Evolutionary conservation across 331 rosid genomes (phyloP), one percentile per base, ranked within the genome.

Genomic region (Quercus tomentella): DNA sequence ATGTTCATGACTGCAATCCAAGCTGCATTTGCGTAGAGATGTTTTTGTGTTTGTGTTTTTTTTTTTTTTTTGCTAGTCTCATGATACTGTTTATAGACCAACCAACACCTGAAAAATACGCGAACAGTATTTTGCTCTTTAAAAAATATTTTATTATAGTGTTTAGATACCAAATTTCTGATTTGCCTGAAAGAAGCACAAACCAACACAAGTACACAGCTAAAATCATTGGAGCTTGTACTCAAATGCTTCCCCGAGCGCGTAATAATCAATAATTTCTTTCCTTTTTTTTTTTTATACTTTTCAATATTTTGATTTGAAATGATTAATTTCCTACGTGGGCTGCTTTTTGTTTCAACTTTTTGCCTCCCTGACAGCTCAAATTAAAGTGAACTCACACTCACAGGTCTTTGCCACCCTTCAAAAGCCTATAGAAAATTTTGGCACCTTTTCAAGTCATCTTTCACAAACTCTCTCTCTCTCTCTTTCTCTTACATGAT

Each of bases 291-390:
- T 22, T 8, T 1, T 60, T 23, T 26, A 22, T 7, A 7, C 56
- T 33, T 18, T 56, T 37, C 56, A 43, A 37, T 60, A 25, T 23
- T 72, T 72, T 72, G 63, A 72, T 72, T 37, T 16, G 52, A 35
- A 26, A 41, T 43, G 25, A 20, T 56, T 57, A 25, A 23, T 45
- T 76, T 21, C 62, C 25, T 1, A 43, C 70, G 25, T 56, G 76
- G 30, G 49, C 16, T 56, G 33, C 12, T 56, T 31, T 61, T 72
- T 21, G 58, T 12, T 62, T 37, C 79, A 58, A 63, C 72, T 60
- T 84, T 76, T 84, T 66, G 79, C 74, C 82, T 31, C 77, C 0
- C 66, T 72, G 82, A 80, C 82, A 84, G 82, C 87, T 72, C 87
- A 76, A 80, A 73, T 80, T 80, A 84, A 76, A 84, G 82, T 18